Percentiles rank a stretch among this genome's conserved stretches.
phyloP scores from a whole-genome alignment of 306 rosid genomes.

The Cicer chorassanicum region DNA sequence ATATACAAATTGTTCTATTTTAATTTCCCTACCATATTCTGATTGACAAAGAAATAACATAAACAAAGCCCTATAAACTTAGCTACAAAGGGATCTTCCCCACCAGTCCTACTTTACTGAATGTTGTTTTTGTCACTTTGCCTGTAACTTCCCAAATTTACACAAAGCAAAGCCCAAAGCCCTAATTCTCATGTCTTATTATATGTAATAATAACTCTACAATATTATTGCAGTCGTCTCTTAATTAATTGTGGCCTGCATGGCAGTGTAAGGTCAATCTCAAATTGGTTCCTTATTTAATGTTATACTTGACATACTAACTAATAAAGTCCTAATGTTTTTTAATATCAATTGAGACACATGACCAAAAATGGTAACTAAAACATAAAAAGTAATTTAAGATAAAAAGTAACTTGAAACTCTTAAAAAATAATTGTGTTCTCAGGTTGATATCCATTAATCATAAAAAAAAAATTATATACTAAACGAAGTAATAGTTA shows the following conservation, averaged over 20 bases:
- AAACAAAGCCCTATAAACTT: slow-evolving; percentile 60
- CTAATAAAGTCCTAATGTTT: slow-evolving; percentile 23
- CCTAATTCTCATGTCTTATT: slow-evolving; percentile 65
- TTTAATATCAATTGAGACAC: slow-evolving; percentile 14
- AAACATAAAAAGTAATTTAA: slow-evolving; percentile 20
- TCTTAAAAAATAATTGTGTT: not conserved
- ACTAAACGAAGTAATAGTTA: not conserved
- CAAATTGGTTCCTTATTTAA: slow-evolving; percentile 55
- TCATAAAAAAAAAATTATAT: not conserved
- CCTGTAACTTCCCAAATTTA: slow-evolving; percentile 52
- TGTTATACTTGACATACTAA: slow-evolving; percentile 36
- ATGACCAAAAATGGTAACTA: slow-evolving; percentile 35
- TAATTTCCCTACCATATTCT: slow-evolving; percentile 36
- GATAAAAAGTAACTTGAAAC: not conserved
- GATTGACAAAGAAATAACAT: slow-evolving; percentile 60
- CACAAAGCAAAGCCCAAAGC: slow-evolving; percentile 55
- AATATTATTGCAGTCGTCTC: slow-evolving; percentile 46
- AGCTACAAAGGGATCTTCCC: slow-evolving; percentile 56
- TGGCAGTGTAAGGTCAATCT: slow-evolving; percentile 62
- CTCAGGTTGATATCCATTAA: not conserved
- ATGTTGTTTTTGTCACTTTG: slow-evolving; percentile 50
- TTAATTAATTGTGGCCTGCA: slow-evolving; percentile 48
- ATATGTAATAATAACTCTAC: slow-evolving; percentile 58
- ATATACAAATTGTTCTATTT: slow-evolving; percentile 26
- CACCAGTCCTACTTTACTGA: slow-evolving; percentile 53